Evolutionary conservation across 306 rosid genomes (phyloP).

Genomic region (Luffa aegyptiaca): DNA sequence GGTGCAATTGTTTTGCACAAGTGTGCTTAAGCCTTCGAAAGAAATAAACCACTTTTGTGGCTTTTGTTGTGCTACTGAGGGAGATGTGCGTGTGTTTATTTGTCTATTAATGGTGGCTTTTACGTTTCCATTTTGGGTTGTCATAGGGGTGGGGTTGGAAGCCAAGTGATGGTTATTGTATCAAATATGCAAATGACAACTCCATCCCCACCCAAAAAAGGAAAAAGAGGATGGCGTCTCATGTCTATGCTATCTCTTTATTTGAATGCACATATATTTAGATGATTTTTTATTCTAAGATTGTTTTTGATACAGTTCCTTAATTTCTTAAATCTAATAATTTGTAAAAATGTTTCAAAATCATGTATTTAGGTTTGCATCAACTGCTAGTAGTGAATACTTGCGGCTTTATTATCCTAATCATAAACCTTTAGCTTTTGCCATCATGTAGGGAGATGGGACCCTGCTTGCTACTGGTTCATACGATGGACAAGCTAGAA

Average conservation of each 20-base stretch:
- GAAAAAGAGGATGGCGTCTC: not conserved
- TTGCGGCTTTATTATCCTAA: not conserved
- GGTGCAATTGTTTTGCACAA: not conserved
- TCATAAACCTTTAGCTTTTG: not conserved
- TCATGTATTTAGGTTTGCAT: conserved; percentile 1
- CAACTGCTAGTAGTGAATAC: not conserved
- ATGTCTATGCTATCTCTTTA: not conserved
- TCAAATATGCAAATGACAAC: not conserved
- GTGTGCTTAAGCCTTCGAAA: not conserved
- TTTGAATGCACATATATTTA: not conserved
- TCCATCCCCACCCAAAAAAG: not conserved
- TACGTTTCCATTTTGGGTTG: not conserved
- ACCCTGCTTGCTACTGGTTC: conserved; percentile 95
- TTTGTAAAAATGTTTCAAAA: not conserved
- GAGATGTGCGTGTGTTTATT: not conserved
- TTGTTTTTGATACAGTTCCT: not conserved
- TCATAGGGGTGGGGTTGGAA: not conserved
- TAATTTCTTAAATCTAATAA: not conserved
- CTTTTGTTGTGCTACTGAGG: not conserved
- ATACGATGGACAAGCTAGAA: conserved; percentile 94
- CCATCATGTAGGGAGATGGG: conserved; percentile 57
- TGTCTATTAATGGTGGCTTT: not conserved
- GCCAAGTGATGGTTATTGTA: not conserved
- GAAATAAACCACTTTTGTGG: not conserved
- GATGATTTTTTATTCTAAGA: not conserved